Base-by-base conservation (phyloP, 805 yeast species). In the Scheffersomyces coipomensis region DNA sequence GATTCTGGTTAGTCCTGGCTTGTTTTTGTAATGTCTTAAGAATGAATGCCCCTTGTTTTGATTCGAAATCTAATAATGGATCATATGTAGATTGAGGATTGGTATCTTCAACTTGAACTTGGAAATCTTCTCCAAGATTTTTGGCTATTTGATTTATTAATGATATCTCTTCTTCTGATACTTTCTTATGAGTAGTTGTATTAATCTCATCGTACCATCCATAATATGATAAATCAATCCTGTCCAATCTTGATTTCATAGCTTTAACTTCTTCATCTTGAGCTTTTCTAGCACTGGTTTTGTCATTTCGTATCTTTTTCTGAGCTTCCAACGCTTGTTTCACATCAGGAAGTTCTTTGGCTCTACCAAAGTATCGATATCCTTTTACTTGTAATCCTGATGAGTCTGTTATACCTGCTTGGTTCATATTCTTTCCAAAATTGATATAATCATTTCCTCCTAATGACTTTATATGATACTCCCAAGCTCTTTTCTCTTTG, bases 331-430 rank as follows among this genome's bases (percentile, higher is more conserved):
- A 24, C 7, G 56, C 35, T 29, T 49, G 42, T 40, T 58, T 56
- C 4, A 85, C 90, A 45, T 86, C 96, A 0, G 88, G 85, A 7
- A 89, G 62, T 32, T 88, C 91, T 37, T 78, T 71, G 0, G 96
- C 96, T 35, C 96, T 62, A 0, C 97, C 97, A 61, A 79, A 90
- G 59, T 85, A 90, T 39, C 84, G 64, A 46, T 79, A 79, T 0
- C 88, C 88, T 29, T 73, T 66, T 1, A 76, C 55, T 13, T 49
- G 44, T 5, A 46, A 26, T 7, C 65, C 64, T 19, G 45, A 19
- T 11, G 40, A 40, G 6, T 38, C 37, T 22, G 17, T 16, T 42
- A 43, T 19, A 16, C 57, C 56, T 29, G 42, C 29, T 27, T 37
- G 27, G 22, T 49, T 48, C 33, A 58, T 38, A 29, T 54, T 51